Evolutionary conservation across 2,329 filamentous ascomycete genomes (phyloP).

Genomic region (Scopulariopsis brevicaulis): DNA sequence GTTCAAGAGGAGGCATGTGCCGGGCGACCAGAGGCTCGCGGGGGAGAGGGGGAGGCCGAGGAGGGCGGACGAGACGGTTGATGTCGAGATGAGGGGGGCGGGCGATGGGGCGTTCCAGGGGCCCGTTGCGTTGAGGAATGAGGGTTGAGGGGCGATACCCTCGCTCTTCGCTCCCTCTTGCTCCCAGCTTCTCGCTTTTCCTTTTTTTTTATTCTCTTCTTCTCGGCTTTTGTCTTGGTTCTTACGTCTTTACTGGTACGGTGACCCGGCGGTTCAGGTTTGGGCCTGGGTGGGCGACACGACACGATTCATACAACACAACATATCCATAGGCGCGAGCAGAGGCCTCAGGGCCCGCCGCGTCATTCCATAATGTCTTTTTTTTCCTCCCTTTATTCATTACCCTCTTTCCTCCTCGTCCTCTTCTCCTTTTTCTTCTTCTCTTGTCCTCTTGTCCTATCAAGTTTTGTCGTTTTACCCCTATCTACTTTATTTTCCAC

Average conservation of each 20-base stretch:
- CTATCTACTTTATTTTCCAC: not conserved
- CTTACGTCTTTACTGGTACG: too few relatives aligned
- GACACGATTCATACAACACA: too few relatives aligned
- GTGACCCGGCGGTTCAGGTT: too few relatives aligned
- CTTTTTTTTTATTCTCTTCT: not conserved
- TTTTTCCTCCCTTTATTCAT: not conserved
- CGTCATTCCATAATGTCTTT: not conserved
- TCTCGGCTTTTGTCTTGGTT: not conserved
- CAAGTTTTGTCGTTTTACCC: not conserved
- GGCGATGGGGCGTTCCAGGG: slow-evolving; percentile 38
- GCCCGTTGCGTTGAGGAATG: slow-evolving; percentile 30
- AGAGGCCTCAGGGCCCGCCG: too few relatives aligned
- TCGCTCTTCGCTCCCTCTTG: not conserved
- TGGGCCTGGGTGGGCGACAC: too few relatives aligned
- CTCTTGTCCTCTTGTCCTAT: not conserved
- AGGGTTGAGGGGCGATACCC: not conserved
- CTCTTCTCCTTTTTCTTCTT: not conserved
- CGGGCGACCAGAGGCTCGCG: slow-evolving; percentile 79
- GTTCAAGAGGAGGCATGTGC: slow-evolving; percentile 67
- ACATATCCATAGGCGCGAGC: too few relatives aligned
- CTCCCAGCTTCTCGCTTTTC: not conserved
- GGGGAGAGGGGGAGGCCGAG: slow-evolving; percentile 12
- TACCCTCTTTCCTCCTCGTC: not conserved
- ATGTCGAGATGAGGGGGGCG: slow-evolving; percentile 64
- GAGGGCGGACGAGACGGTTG: slow-evolving; percentile 31